phyloP scores from a whole-genome alignment of 768 basidiomycete genomes.

The Termitomyces sp. region DNA sequence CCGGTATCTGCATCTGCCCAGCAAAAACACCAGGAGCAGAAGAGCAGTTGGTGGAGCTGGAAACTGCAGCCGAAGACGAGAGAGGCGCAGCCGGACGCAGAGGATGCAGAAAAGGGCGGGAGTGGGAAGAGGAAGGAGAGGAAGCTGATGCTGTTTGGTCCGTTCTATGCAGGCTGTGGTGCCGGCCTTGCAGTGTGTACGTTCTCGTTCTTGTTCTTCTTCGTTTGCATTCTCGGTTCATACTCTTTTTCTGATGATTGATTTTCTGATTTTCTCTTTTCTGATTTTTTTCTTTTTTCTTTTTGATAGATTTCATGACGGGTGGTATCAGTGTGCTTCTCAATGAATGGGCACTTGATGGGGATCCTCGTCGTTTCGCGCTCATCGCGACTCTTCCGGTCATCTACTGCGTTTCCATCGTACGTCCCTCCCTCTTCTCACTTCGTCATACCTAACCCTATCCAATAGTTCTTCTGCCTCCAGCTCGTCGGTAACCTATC shows the following conservation, averaged over 20 bases:
- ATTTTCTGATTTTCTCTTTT: too few relatives aligned
- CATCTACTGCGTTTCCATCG: conserved; percentile 74
- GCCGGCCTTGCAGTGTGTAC: conserved; percentile 60
- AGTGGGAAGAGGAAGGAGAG: conserved; percentile 31
- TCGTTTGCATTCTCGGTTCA: not conserved
- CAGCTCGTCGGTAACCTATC: conserved; percentile 67
- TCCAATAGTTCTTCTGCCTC: conserved; percentile 66
- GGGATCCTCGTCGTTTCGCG: conserved; percentile 56
- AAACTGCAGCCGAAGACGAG: conserved; percentile 30
- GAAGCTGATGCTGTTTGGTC: conserved; percentile 58
- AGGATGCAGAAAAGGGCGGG: conserved; percentile 38
- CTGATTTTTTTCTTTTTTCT: too few relatives aligned
- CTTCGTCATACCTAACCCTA: not conserved
- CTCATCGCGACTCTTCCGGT: conserved; percentile 64
- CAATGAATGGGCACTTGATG: conserved; percentile 68
- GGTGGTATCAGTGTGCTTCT: conserved; percentile 58
- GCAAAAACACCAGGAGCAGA: conserved; percentile 17
- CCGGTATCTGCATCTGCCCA: not conserved
- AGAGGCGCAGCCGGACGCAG: not conserved
- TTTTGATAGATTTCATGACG: conserved; percentile 62
- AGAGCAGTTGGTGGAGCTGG: conserved; percentile 44
- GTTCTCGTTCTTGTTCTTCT: conserved; percentile 15
- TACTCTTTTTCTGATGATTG: too few relatives aligned
- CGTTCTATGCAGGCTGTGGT: conserved; percentile 67
- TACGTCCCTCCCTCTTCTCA: conserved; percentile 29